Evolutionary conservation across 129 eudicot species (phyloP).

Genomic region (Escallonia rubra): DNA sequence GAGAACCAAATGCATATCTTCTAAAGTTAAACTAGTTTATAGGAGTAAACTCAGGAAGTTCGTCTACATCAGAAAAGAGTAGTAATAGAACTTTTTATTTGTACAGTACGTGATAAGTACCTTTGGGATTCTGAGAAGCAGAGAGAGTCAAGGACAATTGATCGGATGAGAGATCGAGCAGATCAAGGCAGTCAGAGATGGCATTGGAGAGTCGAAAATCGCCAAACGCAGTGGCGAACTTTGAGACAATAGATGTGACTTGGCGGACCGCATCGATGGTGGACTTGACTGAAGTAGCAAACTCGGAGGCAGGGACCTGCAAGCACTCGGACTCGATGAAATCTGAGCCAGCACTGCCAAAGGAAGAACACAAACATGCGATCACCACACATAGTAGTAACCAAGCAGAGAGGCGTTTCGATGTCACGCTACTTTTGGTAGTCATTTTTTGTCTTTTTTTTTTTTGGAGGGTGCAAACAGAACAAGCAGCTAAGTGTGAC

Average conservation of each 20-base stretch:
- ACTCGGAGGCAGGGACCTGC: conserved; percentile 61
- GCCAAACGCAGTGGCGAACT: conserved; percentile 24
- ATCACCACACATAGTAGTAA: not conserved
- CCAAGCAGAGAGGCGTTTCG: no score
- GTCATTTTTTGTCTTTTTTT: not conserved
- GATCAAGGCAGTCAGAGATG: conserved; percentile 74
- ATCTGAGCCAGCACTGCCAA: conserved; percentile 3
- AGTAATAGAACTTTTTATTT: no score
- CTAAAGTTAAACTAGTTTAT: not conserved
- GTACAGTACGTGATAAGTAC: conserved; percentile 10
- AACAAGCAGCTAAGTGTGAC: not conserved
- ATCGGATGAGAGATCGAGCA: conserved; percentile 71
- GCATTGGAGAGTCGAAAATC: conserved; percentile 69
- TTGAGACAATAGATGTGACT: conserved; percentile 45
- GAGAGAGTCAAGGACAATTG: conserved; percentile 59
- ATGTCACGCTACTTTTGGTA: not conserved
- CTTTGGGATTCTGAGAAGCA: conserved; percentile 43
- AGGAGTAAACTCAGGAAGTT: not conserved
- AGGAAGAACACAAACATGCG: conserved; percentile 1
- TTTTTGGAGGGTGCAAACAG: not conserved
- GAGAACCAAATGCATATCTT: not conserved
- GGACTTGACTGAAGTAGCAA: conserved; percentile 38
- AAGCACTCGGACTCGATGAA: conserved; percentile 24
- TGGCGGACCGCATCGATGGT: conserved; percentile 52
- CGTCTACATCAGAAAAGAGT: no score